Evolutionary conservation across 768 basidiomycete genomes (phyloP).

Genomic region (Mycena polygramma): DNA sequence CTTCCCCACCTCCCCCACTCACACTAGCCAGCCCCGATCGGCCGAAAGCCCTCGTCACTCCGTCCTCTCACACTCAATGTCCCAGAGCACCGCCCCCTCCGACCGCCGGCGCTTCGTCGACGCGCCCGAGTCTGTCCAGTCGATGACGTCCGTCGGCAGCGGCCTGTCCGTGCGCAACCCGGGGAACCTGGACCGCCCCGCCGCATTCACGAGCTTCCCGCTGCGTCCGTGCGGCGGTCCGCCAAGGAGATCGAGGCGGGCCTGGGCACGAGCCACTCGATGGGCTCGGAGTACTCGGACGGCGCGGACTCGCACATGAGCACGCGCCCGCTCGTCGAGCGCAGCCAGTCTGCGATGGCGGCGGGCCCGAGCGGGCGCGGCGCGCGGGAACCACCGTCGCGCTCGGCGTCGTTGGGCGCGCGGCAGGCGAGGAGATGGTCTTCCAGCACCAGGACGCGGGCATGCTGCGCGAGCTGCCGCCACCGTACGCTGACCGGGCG

Average conservation of each 20-base stretch:
- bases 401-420: constrained; percentile 34
- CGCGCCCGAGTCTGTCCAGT: neutral
- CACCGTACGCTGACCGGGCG: constrained; percentile 46
- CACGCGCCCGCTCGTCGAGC: constrained; percentile 22
- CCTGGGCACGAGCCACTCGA: constrained; percentile 17
- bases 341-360: constrained; percentile 24
- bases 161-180: constrained; percentile 34
- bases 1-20: constrained; percentile 11
- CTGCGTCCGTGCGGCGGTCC: constrained; percentile 38
- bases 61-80: constrained; percentile 9
- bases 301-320: constrained; percentile 4
- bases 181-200: constrained; percentile 14
- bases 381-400: constrained; percentile 15
- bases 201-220: constrained; percentile 36
- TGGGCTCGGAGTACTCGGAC: constrained; percentile 29
- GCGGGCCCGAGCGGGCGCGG: constrained; percentile 14
- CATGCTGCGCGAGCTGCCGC: constrained; percentile 52
- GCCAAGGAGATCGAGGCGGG: constrained; percentile 40
- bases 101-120: constrained; percentile 1
- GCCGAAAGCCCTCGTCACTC: constrained; percentile 15
- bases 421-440: constrained; percentile 43
- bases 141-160: constrained; percentile 14
- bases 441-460: constrained; percentile 54
- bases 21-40: constrained; percentile 1
- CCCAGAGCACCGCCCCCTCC: constrained; percentile 1